These are phyloP conservation scores for Boletus tylopilopsis DNA, from an alignment of 768 basidiomycete species.

Conservation along the genomic window DNA sequence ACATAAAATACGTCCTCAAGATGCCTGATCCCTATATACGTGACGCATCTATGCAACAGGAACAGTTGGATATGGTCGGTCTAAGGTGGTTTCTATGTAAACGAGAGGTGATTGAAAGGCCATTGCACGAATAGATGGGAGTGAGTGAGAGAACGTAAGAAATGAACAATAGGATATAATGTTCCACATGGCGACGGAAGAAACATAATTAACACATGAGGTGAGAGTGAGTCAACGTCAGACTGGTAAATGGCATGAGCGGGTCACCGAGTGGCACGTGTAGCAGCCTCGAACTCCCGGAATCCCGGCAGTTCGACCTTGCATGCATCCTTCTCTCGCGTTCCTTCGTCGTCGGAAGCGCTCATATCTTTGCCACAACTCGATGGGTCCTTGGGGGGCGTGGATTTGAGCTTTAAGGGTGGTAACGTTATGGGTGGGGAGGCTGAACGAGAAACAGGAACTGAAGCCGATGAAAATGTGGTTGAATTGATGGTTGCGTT, in stretches of 20 bases:
- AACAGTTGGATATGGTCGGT: constrained; percentile 13
- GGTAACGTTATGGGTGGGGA: constrained; percentile 72
- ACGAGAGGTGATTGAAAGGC: constrained; percentile 1
- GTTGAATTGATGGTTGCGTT: constrained; percentile 4
- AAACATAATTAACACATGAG: constrained; percentile 6
- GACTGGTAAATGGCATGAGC: background rate
- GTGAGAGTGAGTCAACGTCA: background rate
- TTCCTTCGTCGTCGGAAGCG: constrained; percentile 20
- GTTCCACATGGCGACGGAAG: constrained; percentile 5
- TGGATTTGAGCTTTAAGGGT: constrained; percentile 52
- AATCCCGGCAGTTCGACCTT: constrained; percentile 59
- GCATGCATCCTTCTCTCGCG: constrained; percentile 15
- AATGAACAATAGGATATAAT: constrained; percentile 20
- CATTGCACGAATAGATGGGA: constrained; percentile 9
- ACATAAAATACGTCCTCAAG: constrained; percentile 35
- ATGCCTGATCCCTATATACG: constrained; percentile 32
- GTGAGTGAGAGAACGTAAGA: constrained; percentile 3
- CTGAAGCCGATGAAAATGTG: constrained; percentile 18
- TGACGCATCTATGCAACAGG: constrained; percentile 27
- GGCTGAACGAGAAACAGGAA: constrained; percentile 58
- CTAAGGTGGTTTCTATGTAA: constrained; percentile 25
- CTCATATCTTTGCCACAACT: constrained; percentile 18
- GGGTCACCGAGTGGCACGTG: constrained; percentile 19
- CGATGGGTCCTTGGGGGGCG: constrained; percentile 9
- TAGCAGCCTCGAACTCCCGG: constrained; percentile 59